A percentile compares a stretch with the other conserved stretches of the same genome.
phyloP scores from a whole-genome alignment of 345 rosid genomes.

The Erysimum cheiranthoides region DNA sequence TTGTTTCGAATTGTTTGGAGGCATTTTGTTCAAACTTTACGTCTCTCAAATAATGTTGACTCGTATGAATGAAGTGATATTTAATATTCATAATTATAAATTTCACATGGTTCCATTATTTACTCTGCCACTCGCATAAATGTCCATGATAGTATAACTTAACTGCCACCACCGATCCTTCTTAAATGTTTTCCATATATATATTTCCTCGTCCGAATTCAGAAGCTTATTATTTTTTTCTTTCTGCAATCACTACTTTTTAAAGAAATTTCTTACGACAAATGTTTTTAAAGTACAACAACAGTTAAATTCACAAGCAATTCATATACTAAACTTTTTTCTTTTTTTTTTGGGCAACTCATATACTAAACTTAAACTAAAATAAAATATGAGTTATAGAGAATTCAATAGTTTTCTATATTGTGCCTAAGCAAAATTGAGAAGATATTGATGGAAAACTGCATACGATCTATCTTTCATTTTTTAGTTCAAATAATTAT shows the following conservation, averaged over 20 bases:
- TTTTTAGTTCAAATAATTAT: not conserved
- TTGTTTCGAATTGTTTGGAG: not conserved
- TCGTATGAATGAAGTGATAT: not conserved
- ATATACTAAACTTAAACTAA: too few species aligned
- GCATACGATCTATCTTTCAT: not conserved
- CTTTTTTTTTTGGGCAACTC: too few species aligned
- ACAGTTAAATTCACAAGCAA: not conserved
- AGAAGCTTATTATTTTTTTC: not conserved
- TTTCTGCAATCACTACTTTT: not conserved
- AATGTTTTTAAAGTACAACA: not conserved
- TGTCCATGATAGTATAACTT: not conserved
- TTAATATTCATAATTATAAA: not conserved
- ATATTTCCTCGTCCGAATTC: not conserved
- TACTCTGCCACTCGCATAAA: slow-evolving; percentile 26
- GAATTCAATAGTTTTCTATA: not conserved
- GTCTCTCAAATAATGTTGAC: not conserved
- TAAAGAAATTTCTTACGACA: not conserved
- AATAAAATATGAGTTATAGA: not conserved
- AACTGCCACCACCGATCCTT: not conserved
- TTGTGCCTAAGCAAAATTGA: not conserved
- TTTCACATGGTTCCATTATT: slow-evolving; percentile 24
- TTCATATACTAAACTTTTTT: not conserved
- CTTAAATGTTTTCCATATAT: not conserved
- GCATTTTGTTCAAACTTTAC: slow-evolving; percentile 4
- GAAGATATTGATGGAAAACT: not conserved